Base-by-base conservation (phyloP, 768 basidiomycete species). In the Pleurotus platypus region DNA sequence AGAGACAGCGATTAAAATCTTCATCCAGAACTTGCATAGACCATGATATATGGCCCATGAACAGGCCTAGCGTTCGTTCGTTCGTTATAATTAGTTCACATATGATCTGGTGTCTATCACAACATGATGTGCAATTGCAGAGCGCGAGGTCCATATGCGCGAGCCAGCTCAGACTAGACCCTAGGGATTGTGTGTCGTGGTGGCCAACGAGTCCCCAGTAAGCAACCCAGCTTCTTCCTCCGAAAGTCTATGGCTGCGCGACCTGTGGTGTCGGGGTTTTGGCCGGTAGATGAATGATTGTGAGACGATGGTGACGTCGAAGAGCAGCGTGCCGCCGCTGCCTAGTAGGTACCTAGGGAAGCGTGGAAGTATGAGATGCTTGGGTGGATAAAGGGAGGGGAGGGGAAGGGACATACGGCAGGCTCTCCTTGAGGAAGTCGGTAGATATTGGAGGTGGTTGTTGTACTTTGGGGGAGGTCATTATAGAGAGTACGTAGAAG, bases 401-500 rank as follows among this genome's bases (percentile, higher is more conserved):
- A 43, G n/a, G 24, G 46, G 26, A 49, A 46, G 48, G 11, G 15
- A 83, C 91, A 63, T 64, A 95, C 92, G 93, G 93, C 59, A 94
- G 80, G 63, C 86, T 90, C 71, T 95, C 92, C 62, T 77, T 78
- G 15, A 96, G 73, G 68, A 87, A 94, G 38, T 81, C 77, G 0
- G 78, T 75, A 1, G 90, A 81, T 63, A 79, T 76, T 5, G 82
- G 79, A 9, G 83, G 80, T 13, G 89, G 83, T 18, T 79, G 72
- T 54, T 68, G 72, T 42, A 84, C 74, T 54, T 79, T 74, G 4
- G 92, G 89, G 40, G 91, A 92, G 6, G 84, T 78, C n/a, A 97
- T 67, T 63, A 98, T 90, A 2, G 94, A 96, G 16, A 87, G 70
- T 47, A 96, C 96, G 70, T 99, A 98, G 67, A 96, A 94, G 8